A percentile compares a stretch with the other conserved stretches of the same genome.
Evolutionary conservation across 78 protist species (phyloP).

Genomic region (Anaeramoeba flamelloides): DNA sequence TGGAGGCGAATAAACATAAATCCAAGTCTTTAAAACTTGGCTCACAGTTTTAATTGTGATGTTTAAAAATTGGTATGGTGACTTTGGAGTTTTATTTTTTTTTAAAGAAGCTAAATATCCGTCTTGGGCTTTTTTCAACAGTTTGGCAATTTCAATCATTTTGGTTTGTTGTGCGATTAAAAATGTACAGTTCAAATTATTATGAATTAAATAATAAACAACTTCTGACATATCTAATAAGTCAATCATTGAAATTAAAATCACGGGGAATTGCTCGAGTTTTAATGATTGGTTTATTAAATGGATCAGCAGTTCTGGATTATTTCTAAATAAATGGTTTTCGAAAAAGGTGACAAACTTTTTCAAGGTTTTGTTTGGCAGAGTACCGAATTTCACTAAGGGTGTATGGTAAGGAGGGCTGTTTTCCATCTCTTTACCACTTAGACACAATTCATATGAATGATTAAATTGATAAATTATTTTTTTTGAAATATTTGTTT

Average conservation of each 20-base stretch:
- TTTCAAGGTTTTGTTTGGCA: too few species aligned
- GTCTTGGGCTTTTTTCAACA: not conserved
- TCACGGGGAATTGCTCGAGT: not conserved
- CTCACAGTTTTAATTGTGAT: not conserved
- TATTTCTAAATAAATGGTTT: too few species aligned
- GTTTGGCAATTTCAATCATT: not conserved
- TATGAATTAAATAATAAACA: not conserved
- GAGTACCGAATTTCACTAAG: not conserved
- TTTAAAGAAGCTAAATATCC: not conserved
- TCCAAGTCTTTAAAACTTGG: too few species aligned
- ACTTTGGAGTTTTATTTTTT: not conserved
- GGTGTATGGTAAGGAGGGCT: not conserved
- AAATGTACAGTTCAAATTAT: not conserved
- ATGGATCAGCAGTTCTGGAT: too few species aligned
- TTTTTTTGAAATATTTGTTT: not conserved
- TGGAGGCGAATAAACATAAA: too few species aligned
- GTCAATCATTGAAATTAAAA: not conserved
- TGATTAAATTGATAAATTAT: not conserved
- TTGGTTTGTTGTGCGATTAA: not conserved
- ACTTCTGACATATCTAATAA: not conserved
- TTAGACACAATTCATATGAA: not conserved
- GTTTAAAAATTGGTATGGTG: not conserved
- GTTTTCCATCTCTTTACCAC: not conserved
- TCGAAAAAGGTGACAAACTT: too few species aligned
- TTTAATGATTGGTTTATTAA: too few species aligned